phyloP scores from a whole-genome alignment of 192 early-diverging fungal genomes.

The Haplosporangium gracile region DNA sequence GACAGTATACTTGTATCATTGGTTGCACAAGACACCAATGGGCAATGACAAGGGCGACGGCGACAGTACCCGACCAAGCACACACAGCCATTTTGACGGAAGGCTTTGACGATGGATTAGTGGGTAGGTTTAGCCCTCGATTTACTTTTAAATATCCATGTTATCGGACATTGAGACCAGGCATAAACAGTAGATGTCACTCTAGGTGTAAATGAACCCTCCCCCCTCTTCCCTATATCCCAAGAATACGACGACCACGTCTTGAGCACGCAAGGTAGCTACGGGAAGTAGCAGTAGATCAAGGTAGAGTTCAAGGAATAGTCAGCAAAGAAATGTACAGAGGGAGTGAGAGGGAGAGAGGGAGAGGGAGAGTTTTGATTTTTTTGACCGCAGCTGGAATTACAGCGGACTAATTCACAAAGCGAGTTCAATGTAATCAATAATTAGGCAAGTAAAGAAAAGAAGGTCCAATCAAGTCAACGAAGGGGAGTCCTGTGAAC shows the following conservation, averaged over 20 bases:
- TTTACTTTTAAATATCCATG: neutral
- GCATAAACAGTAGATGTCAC: neutral
- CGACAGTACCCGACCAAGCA: neutral
- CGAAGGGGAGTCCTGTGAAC: neutral
- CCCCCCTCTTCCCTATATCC: no score
- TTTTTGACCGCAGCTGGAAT: neutral
- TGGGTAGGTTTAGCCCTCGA: neutral
- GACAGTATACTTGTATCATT: neutral
- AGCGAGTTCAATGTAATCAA: neutral
- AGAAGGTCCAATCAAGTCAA: neutral
- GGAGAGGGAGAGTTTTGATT: neutral
- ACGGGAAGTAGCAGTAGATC: neutral
- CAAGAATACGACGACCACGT: neutral
- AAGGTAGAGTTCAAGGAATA: neutral
- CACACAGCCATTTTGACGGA: neutral
- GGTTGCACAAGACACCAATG: neutral
- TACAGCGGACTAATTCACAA: neutral
- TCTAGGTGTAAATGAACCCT: neutral
- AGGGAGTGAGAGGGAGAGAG: no score
- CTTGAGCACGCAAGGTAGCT: neutral
- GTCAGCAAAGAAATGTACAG: neutral
- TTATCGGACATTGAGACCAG: neutral
- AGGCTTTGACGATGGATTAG: neutral
- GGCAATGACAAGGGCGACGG: neutral
- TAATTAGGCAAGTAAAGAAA: neutral